These are phyloP conservation scores for Cornus kousa DNA, from an alignment of 148 eudicot genomes.

Conservation along the genomic window DNA sequence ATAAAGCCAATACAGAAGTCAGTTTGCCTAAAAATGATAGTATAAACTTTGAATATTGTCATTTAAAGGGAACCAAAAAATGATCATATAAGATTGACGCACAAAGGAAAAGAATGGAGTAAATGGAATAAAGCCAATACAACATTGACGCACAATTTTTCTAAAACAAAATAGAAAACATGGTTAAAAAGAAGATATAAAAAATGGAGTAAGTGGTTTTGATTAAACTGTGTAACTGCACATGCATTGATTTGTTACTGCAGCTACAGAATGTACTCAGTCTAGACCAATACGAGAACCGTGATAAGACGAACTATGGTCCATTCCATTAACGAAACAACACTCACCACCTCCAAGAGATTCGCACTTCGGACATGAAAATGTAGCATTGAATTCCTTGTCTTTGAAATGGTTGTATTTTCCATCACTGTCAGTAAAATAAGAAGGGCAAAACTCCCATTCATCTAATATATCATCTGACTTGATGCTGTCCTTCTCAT, in stretches of 20 bases:
- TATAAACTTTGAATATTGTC: neutral
- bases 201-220: too few relatives aligned
- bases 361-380: slow-evolving; percentile 53
- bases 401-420: slow-evolving; percentile 47
- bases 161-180: too few relatives aligned
- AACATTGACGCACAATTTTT: too few relatives aligned
- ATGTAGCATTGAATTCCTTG: slow-evolving; percentile 66
- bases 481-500: slow-evolving; percentile 47
- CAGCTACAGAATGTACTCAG: neutral
- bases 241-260: neutral
- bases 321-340: too few relatives aligned
- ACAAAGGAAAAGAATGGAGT: too few relatives aligned
- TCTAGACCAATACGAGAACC: neutral
- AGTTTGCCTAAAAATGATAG: neutral
- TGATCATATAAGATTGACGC: too few relatives aligned
- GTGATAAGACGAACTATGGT: neutral
- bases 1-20: too few relatives aligned
- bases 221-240: too few relatives aligned
- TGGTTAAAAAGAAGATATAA: too few relatives aligned
- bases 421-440: slow-evolving; percentile 53
- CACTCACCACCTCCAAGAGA: slow-evolving; percentile 46
- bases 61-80: too few relatives aligned
- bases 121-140: too few relatives aligned
- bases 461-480: slow-evolving; percentile 64
- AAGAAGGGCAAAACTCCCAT: slow-evolving; percentile 86